Evolutionary conservation across 2,329 filamentous ascomycete species (phyloP).

Genomic region (Alternaria gaisen): DNA sequence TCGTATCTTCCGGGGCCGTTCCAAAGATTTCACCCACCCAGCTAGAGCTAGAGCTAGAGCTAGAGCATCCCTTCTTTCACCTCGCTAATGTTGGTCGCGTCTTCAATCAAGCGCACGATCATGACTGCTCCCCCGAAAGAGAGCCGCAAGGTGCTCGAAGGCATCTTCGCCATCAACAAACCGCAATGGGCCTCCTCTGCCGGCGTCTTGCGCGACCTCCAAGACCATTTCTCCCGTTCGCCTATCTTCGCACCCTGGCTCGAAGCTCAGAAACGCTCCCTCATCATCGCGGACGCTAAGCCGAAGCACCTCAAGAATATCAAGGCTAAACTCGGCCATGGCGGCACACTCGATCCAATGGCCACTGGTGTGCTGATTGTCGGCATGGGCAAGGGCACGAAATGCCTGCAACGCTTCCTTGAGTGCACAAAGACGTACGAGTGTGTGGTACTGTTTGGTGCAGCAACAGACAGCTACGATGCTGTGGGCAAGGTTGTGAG

Average conservation of each 20-base stretch:
- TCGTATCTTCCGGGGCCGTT: not conserved
- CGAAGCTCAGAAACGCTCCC: constrained; percentile 66
- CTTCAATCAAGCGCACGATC: constrained; percentile 21
- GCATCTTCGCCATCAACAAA: constrained; percentile 86
- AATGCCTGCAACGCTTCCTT: constrained; percentile 79
- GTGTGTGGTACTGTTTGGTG: constrained; percentile 86
- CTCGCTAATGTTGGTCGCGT: constrained; percentile 34
- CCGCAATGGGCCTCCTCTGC: constrained; percentile 86
- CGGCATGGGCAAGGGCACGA: constrained; percentile 88
- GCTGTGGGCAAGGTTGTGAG: constrained; percentile 82
- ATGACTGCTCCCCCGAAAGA: constrained; percentile 42
- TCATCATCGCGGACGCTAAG: constrained; percentile 65
- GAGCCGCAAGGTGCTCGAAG: constrained; percentile 64
- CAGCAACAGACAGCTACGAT: constrained; percentile 93
- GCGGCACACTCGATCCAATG: constrained; percentile 92
- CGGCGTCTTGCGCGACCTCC: constrained; percentile 87
- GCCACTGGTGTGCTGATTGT: constrained; percentile 92
- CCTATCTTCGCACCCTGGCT: constrained; percentile 81
- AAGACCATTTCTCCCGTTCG: constrained; percentile 84
- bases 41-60: constrained; percentile 12
- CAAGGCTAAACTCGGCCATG: constrained; percentile 93
- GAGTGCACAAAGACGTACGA: constrained; percentile 94
- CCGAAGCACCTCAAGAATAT: constrained; percentile 60
- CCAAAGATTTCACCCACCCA: constrained; percentile 11
- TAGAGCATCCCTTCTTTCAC: constrained; percentile 4